These are phyloP conservation scores for Rhodotorula toruloides DNA, from an alignment of 768 basidiomycete genomes.

Conservation along the genomic window DNA sequence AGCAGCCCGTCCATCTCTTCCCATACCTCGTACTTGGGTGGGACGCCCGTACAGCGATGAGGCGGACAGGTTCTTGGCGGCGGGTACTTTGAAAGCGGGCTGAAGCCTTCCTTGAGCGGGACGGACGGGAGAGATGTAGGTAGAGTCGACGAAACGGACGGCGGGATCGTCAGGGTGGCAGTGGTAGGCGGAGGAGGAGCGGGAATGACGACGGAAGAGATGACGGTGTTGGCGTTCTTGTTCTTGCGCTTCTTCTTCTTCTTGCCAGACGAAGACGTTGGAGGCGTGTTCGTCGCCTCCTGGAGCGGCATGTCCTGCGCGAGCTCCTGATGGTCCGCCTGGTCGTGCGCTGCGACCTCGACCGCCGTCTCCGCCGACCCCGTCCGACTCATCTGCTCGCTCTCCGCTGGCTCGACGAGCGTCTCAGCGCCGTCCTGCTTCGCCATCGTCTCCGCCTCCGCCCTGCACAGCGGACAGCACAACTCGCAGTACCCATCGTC, in stretches of 20 bases:
- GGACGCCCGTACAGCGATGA: conserved; percentile 27
- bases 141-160: background rate
- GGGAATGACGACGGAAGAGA: accelerated
- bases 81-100: conserved; percentile 18
- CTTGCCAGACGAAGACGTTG: background rate
- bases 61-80: conserved; percentile 35
- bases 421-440: background rate
- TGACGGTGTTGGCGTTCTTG: conserved; percentile 1
- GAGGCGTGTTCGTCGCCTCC: conserved; percentile 5
- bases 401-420: background rate
- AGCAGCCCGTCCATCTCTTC: conserved; percentile 31
- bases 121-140: background rate
- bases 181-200: too few species aligned
- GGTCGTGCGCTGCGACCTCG: background rate
- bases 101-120: background rate
- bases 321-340: background rate
- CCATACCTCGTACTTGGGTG: conserved; percentile 13
- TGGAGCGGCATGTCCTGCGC: background rate
- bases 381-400: too few species aligned
- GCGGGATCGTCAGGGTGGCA: too few species aligned
- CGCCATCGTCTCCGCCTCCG: background rate
- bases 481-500: background rate
- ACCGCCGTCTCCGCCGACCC: background rate
- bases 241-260: conserved; percentile 27
- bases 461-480: background rate